phyloP scores from a whole-genome alignment of 169 alveolate species.

The Cryptosporidium ubiquitum region DNA sequence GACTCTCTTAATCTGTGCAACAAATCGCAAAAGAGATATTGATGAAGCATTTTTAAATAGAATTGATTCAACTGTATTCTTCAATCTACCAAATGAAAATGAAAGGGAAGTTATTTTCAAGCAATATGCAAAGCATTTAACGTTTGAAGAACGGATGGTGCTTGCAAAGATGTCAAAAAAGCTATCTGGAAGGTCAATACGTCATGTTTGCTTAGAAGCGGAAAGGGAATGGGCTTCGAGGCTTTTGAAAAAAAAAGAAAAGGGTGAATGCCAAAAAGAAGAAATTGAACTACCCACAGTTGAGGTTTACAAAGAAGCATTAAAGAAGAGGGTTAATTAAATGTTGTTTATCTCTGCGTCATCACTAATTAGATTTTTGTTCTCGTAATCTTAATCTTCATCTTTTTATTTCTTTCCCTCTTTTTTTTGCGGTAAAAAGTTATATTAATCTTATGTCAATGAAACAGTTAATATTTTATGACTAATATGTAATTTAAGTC shows the following conservation, averaged over 20 bases:
- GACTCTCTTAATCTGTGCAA: constrained; percentile 85
- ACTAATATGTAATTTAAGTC: constrained; percentile 13
- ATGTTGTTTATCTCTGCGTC: neutral
- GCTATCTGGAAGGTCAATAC: constrained; percentile 84
- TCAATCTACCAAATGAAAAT: constrained; percentile 82
- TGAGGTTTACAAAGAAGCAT: constrained; percentile 31
- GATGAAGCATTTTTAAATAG: constrained; percentile 85
- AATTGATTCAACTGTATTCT: constrained; percentile 81
- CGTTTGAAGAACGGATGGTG: constrained; percentile 75
- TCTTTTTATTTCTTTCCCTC: neutral
- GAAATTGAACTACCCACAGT: constrained; percentile 31
- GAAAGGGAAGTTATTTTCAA: constrained; percentile 83
- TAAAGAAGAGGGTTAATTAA: constrained; percentile 24
- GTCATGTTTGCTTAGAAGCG: constrained; percentile 87
- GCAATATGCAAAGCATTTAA: constrained; percentile 85
- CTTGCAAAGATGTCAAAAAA: constrained; percentile 79
- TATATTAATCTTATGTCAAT: neutral
- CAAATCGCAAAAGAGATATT: constrained; percentile 87
- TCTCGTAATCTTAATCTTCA: neutral
- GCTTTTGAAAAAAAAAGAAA: constrained; percentile 81
- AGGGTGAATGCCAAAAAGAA: constrained; percentile 12
- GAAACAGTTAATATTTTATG: neutral
- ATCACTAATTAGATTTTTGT: too few species aligned
- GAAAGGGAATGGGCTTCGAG: constrained; percentile 90
- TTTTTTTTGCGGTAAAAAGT: constrained; percentile 7